phyloP scores from a whole-genome alignment of 2,329 filamentous ascomycete species.

The Aspergillus vadensis region DNA sequence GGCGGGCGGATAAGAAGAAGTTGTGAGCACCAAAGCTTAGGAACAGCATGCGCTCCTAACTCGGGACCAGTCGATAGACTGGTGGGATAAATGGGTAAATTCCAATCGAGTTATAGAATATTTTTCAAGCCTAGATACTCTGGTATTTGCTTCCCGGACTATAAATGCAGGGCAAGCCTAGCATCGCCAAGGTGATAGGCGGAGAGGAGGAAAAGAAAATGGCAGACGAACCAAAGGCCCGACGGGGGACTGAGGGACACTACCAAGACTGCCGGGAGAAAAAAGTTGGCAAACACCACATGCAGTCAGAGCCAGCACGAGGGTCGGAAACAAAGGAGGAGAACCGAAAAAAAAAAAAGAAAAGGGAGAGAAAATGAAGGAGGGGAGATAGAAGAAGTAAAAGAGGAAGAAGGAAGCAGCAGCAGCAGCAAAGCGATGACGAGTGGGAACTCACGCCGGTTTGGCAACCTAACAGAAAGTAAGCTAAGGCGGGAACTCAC shows the following conservation, averaged over 20 bases:
- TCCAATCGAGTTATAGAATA: neutral
- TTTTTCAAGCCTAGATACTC: neutral
- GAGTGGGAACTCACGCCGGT: neutral
- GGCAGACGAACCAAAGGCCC: neutral
- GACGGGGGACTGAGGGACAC: neutral
- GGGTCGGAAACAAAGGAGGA: neutral
- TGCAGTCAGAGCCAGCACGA: neutral
- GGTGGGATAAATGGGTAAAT: neutral
- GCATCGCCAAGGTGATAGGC: conserved; percentile 25
- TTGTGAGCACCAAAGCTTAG: conserved; percentile 7
- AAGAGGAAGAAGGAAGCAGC: neutral
- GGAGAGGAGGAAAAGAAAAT: neutral
- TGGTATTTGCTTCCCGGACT: conserved; percentile 9
- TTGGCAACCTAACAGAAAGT: neutral
- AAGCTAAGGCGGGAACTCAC: neutral
- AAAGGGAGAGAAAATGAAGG: neutral
- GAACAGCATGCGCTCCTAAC: conserved; percentile 14
- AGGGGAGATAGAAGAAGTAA: neutral
- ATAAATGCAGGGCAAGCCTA: conserved; percentile 25
- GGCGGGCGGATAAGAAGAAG: conserved; percentile 8
- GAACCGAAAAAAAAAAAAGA: too few species aligned
- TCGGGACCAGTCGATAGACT: conserved; percentile 5
- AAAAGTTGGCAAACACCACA: neutral
- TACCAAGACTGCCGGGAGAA: neutral
- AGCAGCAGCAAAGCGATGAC: conserved; percentile 3